Percentiles rank a stretch among this genome's conserved stretches.
phyloP scores from a whole-genome alignment of 306 rosid genomes.

The Prunus persica region DNA sequence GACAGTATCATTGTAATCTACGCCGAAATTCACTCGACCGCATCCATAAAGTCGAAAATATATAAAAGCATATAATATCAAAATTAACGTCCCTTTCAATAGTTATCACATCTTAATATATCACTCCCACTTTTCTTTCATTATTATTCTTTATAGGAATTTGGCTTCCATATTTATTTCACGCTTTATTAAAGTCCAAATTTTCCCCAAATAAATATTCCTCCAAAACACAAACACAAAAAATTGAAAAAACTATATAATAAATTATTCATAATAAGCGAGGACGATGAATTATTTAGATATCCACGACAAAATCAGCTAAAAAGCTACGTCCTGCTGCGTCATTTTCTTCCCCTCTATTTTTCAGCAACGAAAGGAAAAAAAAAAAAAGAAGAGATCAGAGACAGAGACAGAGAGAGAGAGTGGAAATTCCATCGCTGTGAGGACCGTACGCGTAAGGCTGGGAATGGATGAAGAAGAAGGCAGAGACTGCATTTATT shows the following conservation, averaged over 20 bases:
- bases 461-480: conserved; percentile 26
- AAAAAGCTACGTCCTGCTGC: conserved; percentile 26
- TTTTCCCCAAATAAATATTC: neutral
- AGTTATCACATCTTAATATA: conserved; percentile 13
- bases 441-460: conserved; percentile 7
- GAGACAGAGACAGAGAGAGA: conserved; percentile 6
- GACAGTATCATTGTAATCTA: conserved; percentile 18
- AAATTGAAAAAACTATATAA: neutral
- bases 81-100: conserved; percentile 1
- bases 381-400: neutral
- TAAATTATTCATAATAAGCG: neutral
- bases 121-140: neutral
- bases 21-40: conserved; percentile 14
- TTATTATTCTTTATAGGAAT: neutral
- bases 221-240: neutral
- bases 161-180: neutral
- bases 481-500: conserved; percentile 30
- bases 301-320: conserved; percentile 19
- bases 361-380: conserved; percentile 14
- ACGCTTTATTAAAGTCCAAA: neutral
- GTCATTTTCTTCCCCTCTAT: conserved; percentile 29
- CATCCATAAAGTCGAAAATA: conserved; percentile 15
- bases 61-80: neutral
- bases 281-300: conserved; percentile 6
- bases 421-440: conserved; percentile 13